These are phyloP conservation scores for Alopecurus myosuroides DNA, from an alignment of 176 grass and related monocot genomes.

Conservation along the genomic window DNA sequence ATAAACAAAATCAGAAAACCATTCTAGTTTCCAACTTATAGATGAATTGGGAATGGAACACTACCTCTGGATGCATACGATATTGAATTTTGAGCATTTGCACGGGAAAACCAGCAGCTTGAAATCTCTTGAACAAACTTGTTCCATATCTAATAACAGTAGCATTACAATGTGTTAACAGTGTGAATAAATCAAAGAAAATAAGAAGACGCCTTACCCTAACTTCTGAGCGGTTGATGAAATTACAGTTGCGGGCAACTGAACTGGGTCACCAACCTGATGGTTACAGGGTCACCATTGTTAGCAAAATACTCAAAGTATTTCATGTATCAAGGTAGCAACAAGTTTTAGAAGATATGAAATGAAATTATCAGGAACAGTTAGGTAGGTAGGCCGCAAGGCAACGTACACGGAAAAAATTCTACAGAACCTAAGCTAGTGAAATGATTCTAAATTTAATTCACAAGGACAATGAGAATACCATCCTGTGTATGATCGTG, in stretches of 20 bases:
- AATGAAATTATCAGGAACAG: constrained; percentile 8
- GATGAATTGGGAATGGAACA: constrained; percentile 8
- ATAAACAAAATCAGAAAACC: constrained; percentile 19
- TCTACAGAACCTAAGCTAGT: not conserved
- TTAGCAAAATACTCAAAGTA: constrained; percentile 28
- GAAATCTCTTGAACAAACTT: constrained; percentile 98
- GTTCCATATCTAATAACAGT: constrained; percentile 67
- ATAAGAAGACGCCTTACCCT: constrained; percentile 50
- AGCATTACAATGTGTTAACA: constrained; percentile 16
- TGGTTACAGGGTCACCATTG: not conserved
- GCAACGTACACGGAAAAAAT: not conserved
- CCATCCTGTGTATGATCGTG: not conserved
- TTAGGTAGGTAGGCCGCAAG: not conserved
- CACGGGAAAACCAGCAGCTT: constrained; percentile 88
- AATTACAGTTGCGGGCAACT: constrained; percentile 95
- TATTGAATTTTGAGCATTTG: constrained; percentile 98
- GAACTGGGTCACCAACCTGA: constrained; percentile 92
- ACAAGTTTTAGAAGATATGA: not conserved
- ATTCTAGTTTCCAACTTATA: constrained; percentile 13
- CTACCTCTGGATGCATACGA: constrained; percentile 95
- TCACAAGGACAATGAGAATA: not conserved
- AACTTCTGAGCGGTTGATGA: constrained; percentile 73
- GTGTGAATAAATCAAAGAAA: not conserved
- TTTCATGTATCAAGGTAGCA: constrained; percentile 11
- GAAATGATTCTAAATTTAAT: not conserved